phyloP scores from a whole-genome alignment of 2,329 filamentous ascomycete species.

The Coniella lustricola region DNA sequence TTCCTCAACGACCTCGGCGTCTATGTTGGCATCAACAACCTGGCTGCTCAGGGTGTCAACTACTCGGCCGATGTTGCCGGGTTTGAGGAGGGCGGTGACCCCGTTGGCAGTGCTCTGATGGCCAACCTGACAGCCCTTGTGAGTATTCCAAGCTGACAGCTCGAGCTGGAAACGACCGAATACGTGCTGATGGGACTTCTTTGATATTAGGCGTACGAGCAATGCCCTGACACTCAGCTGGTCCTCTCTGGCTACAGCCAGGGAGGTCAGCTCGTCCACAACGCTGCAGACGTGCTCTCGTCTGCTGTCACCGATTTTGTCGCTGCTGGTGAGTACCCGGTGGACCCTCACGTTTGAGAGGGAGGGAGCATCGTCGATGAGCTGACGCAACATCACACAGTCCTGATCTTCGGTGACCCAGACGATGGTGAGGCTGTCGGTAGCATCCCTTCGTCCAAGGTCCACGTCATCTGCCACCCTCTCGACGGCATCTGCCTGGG shows the following conservation, averaged over 20 bases:
- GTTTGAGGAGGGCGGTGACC: constrained; percentile 21
- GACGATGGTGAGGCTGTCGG: constrained; percentile 15
- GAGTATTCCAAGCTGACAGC: neutral
- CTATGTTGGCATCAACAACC: constrained; percentile 11
- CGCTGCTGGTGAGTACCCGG: constrained; percentile 13
- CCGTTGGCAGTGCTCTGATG: constrained; percentile 15
- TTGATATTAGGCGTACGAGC: constrained; percentile 8
- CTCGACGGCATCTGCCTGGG: constrained; percentile 16
- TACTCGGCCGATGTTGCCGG: constrained; percentile 21
- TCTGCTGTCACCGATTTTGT: constrained; percentile 15
- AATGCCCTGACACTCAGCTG: constrained; percentile 33
- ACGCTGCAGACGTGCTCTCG: constrained; percentile 20
- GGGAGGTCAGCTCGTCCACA: constrained; percentile 25
- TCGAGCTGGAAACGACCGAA: neutral
- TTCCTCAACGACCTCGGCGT: constrained; percentile 19
- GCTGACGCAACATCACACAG: constrained; percentile 1
- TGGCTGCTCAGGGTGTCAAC: constrained; percentile 23
- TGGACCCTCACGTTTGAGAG: no score
- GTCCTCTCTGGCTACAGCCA: constrained; percentile 34
- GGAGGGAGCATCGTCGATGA: no score
- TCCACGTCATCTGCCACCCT: constrained; percentile 16
- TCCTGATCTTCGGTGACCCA: constrained; percentile 24
- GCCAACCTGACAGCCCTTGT: constrained; percentile 9
- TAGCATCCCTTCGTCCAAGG: constrained; percentile 8
- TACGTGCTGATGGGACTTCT: neutral